Base-by-base conservation (phyloP, 441 rosid genomes). In the Populus trichocarpa region DNA sequence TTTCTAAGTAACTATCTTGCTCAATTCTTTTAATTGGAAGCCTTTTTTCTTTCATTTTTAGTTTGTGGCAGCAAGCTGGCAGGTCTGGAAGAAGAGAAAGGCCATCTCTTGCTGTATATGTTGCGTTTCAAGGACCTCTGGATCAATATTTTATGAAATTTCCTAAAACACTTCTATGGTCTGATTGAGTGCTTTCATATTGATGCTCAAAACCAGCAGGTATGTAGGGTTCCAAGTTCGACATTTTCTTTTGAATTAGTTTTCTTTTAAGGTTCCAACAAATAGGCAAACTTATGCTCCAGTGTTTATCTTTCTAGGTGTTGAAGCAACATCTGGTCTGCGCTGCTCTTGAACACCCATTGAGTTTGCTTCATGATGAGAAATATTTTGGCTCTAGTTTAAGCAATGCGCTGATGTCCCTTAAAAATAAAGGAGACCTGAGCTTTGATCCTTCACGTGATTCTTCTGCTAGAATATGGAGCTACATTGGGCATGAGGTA, bases 31-130 rank as follows among this genome's bases (percentile, higher is more conserved):
- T 79, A 50, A 75, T 76, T 69, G 70, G 69, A 67, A 59, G 40
- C 25, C 72, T 69, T 75, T 78, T 72, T 76, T 78, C 36, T 85
- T 83, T 77, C 83, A 70, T 71, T 50, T 77, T 72, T 84, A 96
- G 98, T 87, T 87, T 92, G 79, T 92, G 97, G 98, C 99, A 96
- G 84, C 98, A 96, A 87, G 97, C 98, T 26, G 99, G 99, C 74
- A 88, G 98, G 84, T 94, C 97, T 77, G 99, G 99, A 75, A 88
- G 98, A 84, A 91, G 99, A 80, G 96, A 88, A 79, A 91, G 82
- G 84, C 83, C 91, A 67, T 96, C 99, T 79, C 95, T 96, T 71
- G 94, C 97, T 5, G 92, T 96, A 35, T 94, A 90, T 84, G 97
- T 94, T 70, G 97, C 96, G 77, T 96, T 91, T 81, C 91, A 82